A percentile compares a stretch with the other conserved stretches of the same genome.
phyloP scores from a whole-genome alignment of 495 filamentous ascomycete genomes.

The Hypoxylon trugodes region DNA sequence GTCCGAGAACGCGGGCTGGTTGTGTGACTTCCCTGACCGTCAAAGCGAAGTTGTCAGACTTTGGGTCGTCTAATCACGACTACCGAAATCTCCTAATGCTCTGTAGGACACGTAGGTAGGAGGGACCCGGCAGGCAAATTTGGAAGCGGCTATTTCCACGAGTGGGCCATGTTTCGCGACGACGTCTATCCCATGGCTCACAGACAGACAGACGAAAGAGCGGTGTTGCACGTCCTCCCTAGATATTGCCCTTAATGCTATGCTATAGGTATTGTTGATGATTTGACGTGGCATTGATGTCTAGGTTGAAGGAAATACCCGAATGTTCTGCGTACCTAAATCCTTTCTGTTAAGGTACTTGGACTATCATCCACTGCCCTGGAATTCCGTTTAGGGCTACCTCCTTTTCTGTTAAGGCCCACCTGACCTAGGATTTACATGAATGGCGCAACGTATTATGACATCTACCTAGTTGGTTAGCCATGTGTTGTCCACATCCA shows the following conservation, averaged over 20 bases:
- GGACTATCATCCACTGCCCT: neutral
- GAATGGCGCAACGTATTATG: no score
- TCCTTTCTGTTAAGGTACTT: neutral
- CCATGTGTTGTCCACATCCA: no score
- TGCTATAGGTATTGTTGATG: neutral
- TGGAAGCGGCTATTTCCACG: neutral
- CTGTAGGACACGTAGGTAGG: neutral
- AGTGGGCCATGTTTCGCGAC: constrained; percentile 20
- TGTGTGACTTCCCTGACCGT: constrained; percentile 15
- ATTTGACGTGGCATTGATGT: neutral
- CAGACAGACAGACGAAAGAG: neutral
- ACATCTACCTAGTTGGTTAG: no score
- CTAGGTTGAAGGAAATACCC: neutral
- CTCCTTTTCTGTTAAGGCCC: constrained; percentile 1
- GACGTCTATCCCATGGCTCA: constrained; percentile 8
- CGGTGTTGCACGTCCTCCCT: neutral
- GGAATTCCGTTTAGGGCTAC: neutral
- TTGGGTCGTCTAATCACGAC: neutral
- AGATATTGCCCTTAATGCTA: neutral
- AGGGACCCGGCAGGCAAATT: neutral
- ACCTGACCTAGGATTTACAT: constrained; percentile 4
- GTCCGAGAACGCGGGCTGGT: neutral
- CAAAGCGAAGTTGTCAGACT: constrained; percentile 28
- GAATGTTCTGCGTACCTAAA: constrained; percentile 1
- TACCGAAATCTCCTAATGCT: neutral